phyloP scores from a whole-genome alignment of 139 green algal genomes.

The Micromonas commoda region DNA sequence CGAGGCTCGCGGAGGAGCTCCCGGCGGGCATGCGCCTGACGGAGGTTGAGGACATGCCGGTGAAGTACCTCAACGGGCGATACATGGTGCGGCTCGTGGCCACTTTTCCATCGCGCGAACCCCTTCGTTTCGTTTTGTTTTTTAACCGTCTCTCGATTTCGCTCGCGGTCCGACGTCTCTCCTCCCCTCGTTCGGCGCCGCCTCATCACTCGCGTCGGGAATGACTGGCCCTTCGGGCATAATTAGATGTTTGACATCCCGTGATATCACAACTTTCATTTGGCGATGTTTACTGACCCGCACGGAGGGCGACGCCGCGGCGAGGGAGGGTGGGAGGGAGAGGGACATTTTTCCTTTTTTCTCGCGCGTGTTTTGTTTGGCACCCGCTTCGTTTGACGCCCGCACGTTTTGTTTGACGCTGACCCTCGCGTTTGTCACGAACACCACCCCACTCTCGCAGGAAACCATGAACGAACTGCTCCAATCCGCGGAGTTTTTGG shows the following conservation, averaged over 20 bases:
- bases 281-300: neutral
- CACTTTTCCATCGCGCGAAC: neutral
- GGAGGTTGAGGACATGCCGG: conserved; percentile 18
- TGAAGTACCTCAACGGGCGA: conserved; percentile 12
- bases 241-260: neutral
- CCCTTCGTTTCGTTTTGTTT: neutral
- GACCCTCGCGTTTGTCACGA: too few relatives aligned
- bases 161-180: too few relatives aligned
- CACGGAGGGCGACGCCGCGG: too few relatives aligned
- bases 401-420: too few relatives aligned
- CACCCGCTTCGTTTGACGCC: too few relatives aligned
- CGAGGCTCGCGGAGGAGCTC: conserved; percentile 38
- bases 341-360: neutral
- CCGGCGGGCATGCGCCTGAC: conserved; percentile 25
- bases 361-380: neutral
- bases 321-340: neutral
- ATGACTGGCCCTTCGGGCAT: neutral
- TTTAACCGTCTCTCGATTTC: neutral
- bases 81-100: neutral
- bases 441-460: too few relatives aligned
- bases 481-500: neutral
- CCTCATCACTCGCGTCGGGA: neutral
- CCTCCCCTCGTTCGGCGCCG: neutral
- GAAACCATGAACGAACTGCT: conserved; percentile 13
- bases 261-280: neutral